These are phyloP conservation scores for Ananas comosus DNA, from an alignment of 176 grass and related monocot species.

Conservation along the genomic window DNA sequence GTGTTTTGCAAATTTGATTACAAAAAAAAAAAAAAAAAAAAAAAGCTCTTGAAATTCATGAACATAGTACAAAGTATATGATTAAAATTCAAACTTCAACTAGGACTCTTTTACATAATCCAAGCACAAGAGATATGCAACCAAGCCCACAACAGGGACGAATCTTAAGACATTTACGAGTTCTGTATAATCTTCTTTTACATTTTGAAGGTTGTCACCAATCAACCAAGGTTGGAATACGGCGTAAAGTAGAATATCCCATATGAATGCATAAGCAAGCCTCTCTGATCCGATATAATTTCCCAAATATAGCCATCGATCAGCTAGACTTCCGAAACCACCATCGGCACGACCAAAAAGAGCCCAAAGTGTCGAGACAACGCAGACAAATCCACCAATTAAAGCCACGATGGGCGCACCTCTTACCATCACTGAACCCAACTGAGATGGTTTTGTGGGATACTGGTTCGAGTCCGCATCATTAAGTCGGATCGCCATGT, in stretches of 20 bases:
- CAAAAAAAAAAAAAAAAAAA: constrained; percentile 9
- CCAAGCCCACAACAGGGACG: constrained; percentile 61
- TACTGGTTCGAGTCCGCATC: constrained; percentile 26
- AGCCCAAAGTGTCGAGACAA: constrained; percentile 53
- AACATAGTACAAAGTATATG: not conserved
- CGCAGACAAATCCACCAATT: constrained; percentile 37
- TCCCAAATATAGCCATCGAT: constrained; percentile 47
- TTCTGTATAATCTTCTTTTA: constrained; percentile 25
- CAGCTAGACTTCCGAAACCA: constrained; percentile 43
- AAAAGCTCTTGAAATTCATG: too few relatives aligned
- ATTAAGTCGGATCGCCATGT: constrained; percentile 90
- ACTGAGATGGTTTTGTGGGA: constrained; percentile 27
- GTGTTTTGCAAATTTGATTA: constrained; percentile 7
- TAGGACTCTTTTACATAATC: constrained; percentile 19
- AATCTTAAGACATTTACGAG: constrained; percentile 49
- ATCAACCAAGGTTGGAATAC: constrained; percentile 95
- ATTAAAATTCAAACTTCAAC: not conserved
- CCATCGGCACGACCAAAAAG: constrained; percentile 39
- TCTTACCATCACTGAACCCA: constrained; percentile 54
- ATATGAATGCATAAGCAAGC: constrained; percentile 69
- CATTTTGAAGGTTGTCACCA: constrained; percentile 62
- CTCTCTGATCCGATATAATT: constrained; percentile 60
- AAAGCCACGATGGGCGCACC: constrained; percentile 45
- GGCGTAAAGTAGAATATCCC: constrained; percentile 75
- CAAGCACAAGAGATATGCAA: constrained; percentile 60